These are phyloP conservation scores for Coelastrella sp. DNA, from an alignment of 139 green algal species.

Conservation along the genomic window DNA sequence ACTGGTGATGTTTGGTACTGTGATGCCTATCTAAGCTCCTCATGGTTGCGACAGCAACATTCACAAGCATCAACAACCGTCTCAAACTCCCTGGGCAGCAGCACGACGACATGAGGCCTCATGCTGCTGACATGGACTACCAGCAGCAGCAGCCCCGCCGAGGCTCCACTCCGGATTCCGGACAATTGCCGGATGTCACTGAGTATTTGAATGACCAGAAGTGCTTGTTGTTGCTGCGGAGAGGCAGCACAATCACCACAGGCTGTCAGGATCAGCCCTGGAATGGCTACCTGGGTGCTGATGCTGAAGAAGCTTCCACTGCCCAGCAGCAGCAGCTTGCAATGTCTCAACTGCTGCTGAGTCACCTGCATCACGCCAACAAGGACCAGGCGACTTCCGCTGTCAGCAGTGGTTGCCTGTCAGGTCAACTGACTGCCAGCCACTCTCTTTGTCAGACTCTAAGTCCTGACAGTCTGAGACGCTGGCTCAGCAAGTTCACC, in stretches of 20 bases:
- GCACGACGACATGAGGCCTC: too few relatives aligned
- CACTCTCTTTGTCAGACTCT: not conserved
- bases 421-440: not conserved
- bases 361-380: not conserved
- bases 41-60: too few relatives aligned
- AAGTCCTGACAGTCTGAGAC: not conserved
- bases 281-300: not conserved
- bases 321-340: slow-evolving; percentile 1
- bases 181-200: not conserved
- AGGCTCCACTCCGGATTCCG: too few relatives aligned
- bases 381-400: not conserved
- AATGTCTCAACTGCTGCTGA: not conserved
- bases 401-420: not conserved
- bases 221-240: not conserved
- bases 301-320: not conserved
- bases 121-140: not conserved
- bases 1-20: too few relatives aligned
- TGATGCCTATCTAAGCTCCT: too few relatives aligned
- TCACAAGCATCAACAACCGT: too few relatives aligned
- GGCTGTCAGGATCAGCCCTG: not conserved
- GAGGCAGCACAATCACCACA: not conserved
- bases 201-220: not conserved
- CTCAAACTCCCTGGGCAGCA: too few relatives aligned
- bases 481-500: not conserved
- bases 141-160: slow-evolving; percentile 15